Evolutionary conservation across 345 rosid species (phyloP), one percentile per base, ranked within the genome.

Genomic region (Lenwebbia sp.): DNA sequence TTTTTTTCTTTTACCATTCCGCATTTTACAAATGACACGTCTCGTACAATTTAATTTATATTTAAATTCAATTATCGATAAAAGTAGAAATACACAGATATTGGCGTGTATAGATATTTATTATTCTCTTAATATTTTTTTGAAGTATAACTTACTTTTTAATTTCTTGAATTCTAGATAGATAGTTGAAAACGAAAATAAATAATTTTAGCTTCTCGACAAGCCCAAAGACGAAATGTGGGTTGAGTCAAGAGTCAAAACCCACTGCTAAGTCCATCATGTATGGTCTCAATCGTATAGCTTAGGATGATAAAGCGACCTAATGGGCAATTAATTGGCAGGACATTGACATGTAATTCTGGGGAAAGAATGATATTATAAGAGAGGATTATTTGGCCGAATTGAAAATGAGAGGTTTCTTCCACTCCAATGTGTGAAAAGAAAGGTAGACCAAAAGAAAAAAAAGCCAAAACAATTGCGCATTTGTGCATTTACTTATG

Each of bases 21-120:
- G 3, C 1, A 9, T 65, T 4, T 33, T 33, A 33, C 15, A 17
- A 65, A 33, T 41, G 6, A 19, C 78, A 65, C 41, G 13, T 8
- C 25, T 33, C 44, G 22, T 30, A 30, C 3, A 19, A 62, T 62
- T 5, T 14, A 4, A 23, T 55, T 55, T 60, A 14, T 30, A 7
- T 15, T 1, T n/a, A 51, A 11, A 13, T 2, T 51, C 13, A 12
- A 13, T 11, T 11, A 12, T 13, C 5, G 4, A 51, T 51, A 51
- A 11, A 11, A 12, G 13, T 51, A 30, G 23, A 17, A 4, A 28
- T 53, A 8, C 40, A 3, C 10, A 14, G 1, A 65, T 33, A 17
- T 33, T 10, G 5, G 1, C 44, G 15, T 17, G 26, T 2, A 19
- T 6, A 4, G 0, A 37, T 19, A 5, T 2, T 4, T 2, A 10